Conservation (phyloP, 495 filamentous ascomycete genomes). For the Staphylotrichum longicolle region DNA sequence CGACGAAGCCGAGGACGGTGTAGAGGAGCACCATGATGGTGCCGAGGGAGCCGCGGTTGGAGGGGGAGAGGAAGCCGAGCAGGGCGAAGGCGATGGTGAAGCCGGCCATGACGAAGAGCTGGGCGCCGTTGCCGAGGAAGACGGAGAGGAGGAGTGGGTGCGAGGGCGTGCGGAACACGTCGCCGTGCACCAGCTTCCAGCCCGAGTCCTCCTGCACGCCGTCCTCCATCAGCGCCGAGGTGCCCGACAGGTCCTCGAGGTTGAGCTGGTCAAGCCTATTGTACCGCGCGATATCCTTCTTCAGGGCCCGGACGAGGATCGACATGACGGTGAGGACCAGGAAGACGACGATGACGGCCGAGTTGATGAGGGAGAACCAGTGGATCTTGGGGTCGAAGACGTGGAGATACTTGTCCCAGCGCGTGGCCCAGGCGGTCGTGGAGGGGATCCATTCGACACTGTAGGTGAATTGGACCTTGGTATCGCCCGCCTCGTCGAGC, state of each 20-base stretch:
- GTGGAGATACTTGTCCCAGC: constrained; percentile 97
- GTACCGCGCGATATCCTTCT: constrained; percentile 93
- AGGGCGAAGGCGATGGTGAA: constrained; percentile 91
- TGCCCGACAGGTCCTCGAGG: constrained; percentile 77
- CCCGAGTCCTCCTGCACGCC: constrained; percentile 96
- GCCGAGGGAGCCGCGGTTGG: constrained; percentile 87
- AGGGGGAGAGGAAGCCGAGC: constrained; percentile 89
- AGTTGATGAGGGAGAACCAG: constrained; percentile 96
- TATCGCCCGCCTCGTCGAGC: constrained; percentile 63
- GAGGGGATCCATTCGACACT: constrained; percentile 82
- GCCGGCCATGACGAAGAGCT: constrained; percentile 96
- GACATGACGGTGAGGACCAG: constrained; percentile 86
- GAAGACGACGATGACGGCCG: constrained; percentile 88
- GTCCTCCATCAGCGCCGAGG: constrained; percentile 70
- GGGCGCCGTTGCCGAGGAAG: constrained; percentile 88
- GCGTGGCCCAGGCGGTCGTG: constrained; percentile 83
- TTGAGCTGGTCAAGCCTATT: constrained; percentile 86
- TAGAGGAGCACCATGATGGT: constrained; percentile 91
- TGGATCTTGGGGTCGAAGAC: constrained; percentile 96
- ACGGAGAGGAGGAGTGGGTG: constrained; percentile 81
- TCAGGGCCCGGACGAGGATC: constrained; percentile 78
- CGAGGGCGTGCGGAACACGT: constrained; percentile 88
- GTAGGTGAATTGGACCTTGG: constrained; percentile 81
- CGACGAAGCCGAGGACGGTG: constrained; percentile 87
- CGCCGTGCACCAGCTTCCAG: constrained; percentile 97